Percentiles rank a stretch among this genome's conserved stretches.
phyloP scores from a whole-genome alignment of 2,329 filamentous ascomycete species.

The Blumeria hordei region DNA sequence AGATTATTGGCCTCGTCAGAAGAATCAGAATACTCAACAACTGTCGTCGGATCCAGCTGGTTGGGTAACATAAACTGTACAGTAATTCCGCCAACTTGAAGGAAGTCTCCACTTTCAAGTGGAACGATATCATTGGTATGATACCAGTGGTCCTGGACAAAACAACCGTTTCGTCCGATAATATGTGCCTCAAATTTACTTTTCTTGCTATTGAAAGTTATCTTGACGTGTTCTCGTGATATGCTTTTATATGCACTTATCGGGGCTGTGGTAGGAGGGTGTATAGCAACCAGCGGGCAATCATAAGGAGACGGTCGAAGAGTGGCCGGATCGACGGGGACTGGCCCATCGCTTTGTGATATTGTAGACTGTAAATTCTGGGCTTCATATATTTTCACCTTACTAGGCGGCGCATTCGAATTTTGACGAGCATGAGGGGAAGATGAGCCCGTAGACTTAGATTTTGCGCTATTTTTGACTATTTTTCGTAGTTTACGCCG shows the following conservation, averaged over 20 bases:
- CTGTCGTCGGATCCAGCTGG: conserved; percentile 21
- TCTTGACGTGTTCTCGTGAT: conserved; percentile 48
- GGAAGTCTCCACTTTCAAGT: conserved; percentile 36
- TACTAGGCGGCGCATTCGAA: conserved; percentile 9
- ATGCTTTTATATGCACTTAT: conserved; percentile 44
- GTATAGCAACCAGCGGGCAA: conserved; percentile 45
- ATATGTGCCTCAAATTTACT: conserved; percentile 38
- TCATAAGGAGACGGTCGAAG: conserved; percentile 35
- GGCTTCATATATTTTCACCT: background rate
- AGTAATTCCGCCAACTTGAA: conserved; percentile 47
- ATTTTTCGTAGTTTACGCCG: conserved; percentile 16
- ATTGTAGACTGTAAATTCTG: conserved; percentile 1
- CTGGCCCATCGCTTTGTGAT: conserved; percentile 6
- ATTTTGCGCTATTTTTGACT: conserved; percentile 14
- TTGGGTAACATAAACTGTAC: conserved; percentile 43
- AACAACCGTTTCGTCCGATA: conserved; percentile 39
- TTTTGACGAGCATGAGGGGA: conserved; percentile 14
- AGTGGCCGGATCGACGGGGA: conserved; percentile 8
- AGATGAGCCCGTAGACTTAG: conserved; percentile 22
- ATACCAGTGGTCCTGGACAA: conserved; percentile 35
- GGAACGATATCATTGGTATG: conserved; percentile 26
- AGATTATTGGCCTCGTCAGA: conserved; percentile 26
- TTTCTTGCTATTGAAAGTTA: conserved; percentile 39
- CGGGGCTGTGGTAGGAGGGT: conserved; percentile 34
- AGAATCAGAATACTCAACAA: conserved; percentile 22